These are phyloP conservation scores for Nakazawaea ernobii DNA, from an alignment of 805 yeast species.

Conservation along the genomic window DNA sequence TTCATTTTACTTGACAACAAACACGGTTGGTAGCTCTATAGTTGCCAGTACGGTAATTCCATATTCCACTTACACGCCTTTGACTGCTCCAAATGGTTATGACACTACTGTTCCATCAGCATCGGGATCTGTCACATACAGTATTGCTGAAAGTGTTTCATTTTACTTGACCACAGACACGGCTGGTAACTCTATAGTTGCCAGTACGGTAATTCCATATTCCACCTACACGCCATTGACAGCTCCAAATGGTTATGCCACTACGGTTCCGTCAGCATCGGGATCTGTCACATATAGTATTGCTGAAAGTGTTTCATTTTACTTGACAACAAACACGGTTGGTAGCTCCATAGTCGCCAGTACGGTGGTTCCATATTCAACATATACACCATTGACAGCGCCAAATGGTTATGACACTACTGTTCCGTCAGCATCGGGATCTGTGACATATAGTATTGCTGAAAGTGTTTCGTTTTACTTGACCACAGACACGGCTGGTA, in stretches of 20 bases:
- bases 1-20: neutral
- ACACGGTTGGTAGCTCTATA: neutral
- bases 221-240: neutral
- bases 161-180: neutral
- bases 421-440: neutral
- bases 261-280: neutral
- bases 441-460: neutral
- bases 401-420: neutral
- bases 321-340: neutral
- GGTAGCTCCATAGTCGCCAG: neutral
- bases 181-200: neutral
- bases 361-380: neutral
- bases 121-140: neutral
- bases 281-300: neutral
- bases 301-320: neutral
- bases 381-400: neutral
- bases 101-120: neutral
- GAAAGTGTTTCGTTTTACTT: neutral
- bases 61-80: neutral
- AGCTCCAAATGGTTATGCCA: neutral
- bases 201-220: neutral
- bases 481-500: neutral
- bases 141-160: neutral
- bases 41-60: neutral
- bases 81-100: neutral